phyloP scores from a whole-genome alignment of 129 eudicot species.

The Erigeron canadensis region DNA sequence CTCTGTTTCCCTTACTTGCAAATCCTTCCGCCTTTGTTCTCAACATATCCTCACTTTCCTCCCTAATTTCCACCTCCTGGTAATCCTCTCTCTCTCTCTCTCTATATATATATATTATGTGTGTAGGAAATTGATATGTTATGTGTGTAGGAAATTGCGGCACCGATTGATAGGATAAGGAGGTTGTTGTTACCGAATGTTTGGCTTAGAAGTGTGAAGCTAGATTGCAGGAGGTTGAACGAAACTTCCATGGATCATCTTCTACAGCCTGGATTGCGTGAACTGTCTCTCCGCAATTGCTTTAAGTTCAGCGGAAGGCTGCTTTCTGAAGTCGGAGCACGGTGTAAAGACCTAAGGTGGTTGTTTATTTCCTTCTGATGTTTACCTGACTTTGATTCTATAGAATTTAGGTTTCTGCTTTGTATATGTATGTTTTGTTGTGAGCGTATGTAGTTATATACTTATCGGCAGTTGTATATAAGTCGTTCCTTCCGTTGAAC shows the following conservation, averaged over 20 bases:
- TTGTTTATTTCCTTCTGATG: neutral
- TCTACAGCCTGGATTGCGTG: constrained; percentile 68
- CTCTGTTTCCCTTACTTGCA: constrained; percentile 73
- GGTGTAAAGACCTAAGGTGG: constrained; percentile 74
- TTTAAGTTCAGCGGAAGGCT: constrained; percentile 73
- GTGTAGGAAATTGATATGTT: constrained; percentile 41
- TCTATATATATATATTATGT: neutral
- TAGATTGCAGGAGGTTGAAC: constrained; percentile 78
- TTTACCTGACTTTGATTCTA: constrained; percentile 10
- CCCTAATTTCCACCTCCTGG: constrained; percentile 76
- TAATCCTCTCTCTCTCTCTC: too few relatives aligned
- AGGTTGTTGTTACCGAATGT: constrained; percentile 63
- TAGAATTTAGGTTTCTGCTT: constrained; percentile 9
- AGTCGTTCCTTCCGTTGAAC: constrained; percentile 6
- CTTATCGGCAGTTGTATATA: neutral
- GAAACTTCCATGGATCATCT: constrained; percentile 65
- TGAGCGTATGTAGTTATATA: too few relatives aligned
- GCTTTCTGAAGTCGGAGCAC: constrained; percentile 61
- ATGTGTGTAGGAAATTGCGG: constrained; percentile 61
- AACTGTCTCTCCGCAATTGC: constrained; percentile 74
- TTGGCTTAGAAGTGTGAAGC: constrained; percentile 55
- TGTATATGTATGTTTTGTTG: neutral
- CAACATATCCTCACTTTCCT: constrained; percentile 55
- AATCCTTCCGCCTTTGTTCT: constrained; percentile 53
- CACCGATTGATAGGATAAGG: constrained; percentile 55